Evolutionary conservation across 1,284 basidiomycete genomes (phyloP).

Genomic region (Anthracocystis panici-leucophaei): DNA sequence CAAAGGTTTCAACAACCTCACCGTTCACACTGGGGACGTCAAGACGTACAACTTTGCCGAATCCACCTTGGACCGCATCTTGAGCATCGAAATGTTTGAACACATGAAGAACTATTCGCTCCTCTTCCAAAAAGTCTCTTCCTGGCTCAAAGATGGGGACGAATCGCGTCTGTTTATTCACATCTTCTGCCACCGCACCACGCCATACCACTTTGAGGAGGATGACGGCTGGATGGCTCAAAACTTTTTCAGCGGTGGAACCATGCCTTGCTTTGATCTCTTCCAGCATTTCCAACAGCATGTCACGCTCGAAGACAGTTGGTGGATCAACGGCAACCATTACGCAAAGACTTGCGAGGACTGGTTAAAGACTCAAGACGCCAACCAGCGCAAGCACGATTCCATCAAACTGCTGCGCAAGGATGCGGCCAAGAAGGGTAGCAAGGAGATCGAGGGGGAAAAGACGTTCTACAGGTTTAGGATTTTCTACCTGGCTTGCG

Average conservation of each 20-base stretch:
- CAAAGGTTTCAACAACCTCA: slow-evolving; percentile 75
- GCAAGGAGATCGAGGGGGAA: slow-evolving; percentile 72
- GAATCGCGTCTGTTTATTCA: slow-evolving; percentile 78
- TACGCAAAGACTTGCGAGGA: slow-evolving; percentile 79
- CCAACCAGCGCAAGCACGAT: slow-evolving; percentile 72
- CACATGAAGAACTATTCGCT: slow-evolving; percentile 75
- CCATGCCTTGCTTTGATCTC: slow-evolving; percentile 73
- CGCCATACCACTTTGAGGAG: slow-evolving; percentile 79
- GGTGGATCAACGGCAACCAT: slow-evolving; percentile 75
- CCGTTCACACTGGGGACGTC: slow-evolving; percentile 79
- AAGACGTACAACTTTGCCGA: slow-evolving; percentile 77
- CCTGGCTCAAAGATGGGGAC: slow-evolving; percentile 75
- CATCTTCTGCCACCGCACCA: slow-evolving; percentile 77
- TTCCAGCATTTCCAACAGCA: slow-evolving; percentile 80
- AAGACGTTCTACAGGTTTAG: slow-evolving; percentile 79
- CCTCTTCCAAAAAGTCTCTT: slow-evolving; percentile 77
- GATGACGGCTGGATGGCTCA: slow-evolving; percentile 79
- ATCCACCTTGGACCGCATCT: slow-evolving; percentile 76
- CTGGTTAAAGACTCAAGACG: slow-evolving; percentile 79
- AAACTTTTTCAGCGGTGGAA: slow-evolving; percentile 79
- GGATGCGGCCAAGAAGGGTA: slow-evolving; percentile 62
- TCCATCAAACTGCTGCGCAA: slow-evolving; percentile 33
- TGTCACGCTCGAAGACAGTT: slow-evolving; percentile 74
- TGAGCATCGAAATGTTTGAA: slow-evolving; percentile 86
- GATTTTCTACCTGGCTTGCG: slow-evolving; percentile 81